A percentile compares a stretch with the other conserved stretches of the same genome.
Evolutionary conservation across 768 basidiomycete genomes (phyloP).

Genomic region (Podaxis rugospora): DNA sequence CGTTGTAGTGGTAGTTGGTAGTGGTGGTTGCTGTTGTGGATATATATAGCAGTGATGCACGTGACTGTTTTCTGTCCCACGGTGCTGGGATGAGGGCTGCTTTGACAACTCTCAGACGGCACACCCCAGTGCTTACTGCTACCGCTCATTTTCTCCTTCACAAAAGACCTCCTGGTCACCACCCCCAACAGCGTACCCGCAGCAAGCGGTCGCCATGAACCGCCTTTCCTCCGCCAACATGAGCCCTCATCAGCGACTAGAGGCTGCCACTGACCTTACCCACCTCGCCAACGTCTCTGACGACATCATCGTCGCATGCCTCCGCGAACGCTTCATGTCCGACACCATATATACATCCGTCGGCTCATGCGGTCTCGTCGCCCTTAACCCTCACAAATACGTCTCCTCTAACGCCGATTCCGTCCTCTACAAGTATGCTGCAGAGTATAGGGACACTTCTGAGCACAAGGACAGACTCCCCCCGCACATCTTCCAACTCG

Average conservation of each 20-base stretch:
- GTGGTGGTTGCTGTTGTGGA: neutral
- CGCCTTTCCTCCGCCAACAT: constrained; percentile 31
- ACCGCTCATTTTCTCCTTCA: constrained; percentile 7
- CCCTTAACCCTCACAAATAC: constrained; percentile 93
- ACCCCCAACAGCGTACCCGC: constrained; percentile 15
- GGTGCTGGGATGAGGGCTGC: too few species aligned
- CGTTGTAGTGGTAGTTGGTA: neutral
- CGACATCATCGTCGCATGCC: constrained; percentile 79
- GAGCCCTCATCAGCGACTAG: constrained; percentile 64
- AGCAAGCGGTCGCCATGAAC: constrained; percentile 22
- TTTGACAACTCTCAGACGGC: neutral
- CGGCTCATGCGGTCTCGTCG: constrained; percentile 71
- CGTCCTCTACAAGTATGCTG: constrained; percentile 78
- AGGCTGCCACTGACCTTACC: constrained; percentile 68
- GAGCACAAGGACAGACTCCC: constrained; percentile 56
- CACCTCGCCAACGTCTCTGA: constrained; percentile 66
- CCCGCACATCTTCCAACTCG: constrained; percentile 91
- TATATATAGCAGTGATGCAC: constrained; percentile 1
- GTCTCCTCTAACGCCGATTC: constrained; percentile 81
- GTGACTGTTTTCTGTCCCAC: neutral
- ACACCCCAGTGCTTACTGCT: constrained; percentile 2
- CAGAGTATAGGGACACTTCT: constrained; percentile 76
- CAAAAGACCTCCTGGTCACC: constrained; percentile 17
- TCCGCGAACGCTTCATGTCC: constrained; percentile 83
- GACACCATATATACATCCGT: constrained; percentile 78